phyloP scores from a whole-genome alignment of 192 early-diverging fungal species.

The Coemansia sp. region DNA sequence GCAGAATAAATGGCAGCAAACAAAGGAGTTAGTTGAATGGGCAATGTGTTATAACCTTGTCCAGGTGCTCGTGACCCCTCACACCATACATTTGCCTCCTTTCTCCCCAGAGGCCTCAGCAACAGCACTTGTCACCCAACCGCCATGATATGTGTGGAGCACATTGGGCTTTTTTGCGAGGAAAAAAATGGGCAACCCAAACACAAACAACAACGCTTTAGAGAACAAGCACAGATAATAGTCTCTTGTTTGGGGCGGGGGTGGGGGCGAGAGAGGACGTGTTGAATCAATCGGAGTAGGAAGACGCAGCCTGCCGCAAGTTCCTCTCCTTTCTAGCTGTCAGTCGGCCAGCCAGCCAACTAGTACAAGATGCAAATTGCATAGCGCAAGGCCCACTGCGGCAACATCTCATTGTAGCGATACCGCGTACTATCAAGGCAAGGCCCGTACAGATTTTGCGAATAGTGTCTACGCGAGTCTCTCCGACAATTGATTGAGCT shows the following conservation, averaged over 20 bases:
- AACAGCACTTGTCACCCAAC: neutral
- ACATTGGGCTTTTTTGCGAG: neutral
- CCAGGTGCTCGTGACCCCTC: neutral
- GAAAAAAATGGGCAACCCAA: neutral
- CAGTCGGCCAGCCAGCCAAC: neutral
- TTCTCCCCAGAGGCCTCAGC: neutral
- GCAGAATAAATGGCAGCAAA: neutral
- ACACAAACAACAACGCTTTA: neutral
- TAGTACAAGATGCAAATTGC: neutral
- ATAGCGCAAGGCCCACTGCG: neutral
- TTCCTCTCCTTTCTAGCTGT: neutral
- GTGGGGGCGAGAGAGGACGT: neutral
- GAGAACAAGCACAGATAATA: neutral
- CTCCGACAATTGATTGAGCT: slow-evolving; percentile 5
- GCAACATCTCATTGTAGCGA: neutral
- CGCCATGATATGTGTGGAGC: neutral
- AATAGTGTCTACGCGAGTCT: slow-evolving; percentile 4
- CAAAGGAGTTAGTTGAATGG: neutral
- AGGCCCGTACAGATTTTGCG: neutral
- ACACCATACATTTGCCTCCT: neutral
- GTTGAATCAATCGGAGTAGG: neutral
- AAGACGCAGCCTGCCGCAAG: neutral
- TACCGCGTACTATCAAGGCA: neutral
- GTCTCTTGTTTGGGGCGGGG: neutral
- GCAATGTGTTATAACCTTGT: slow-evolving; percentile 4